phyloP scores from a whole-genome alignment of 768 basidiomycete genomes.

The Mycena floridula region DNA sequence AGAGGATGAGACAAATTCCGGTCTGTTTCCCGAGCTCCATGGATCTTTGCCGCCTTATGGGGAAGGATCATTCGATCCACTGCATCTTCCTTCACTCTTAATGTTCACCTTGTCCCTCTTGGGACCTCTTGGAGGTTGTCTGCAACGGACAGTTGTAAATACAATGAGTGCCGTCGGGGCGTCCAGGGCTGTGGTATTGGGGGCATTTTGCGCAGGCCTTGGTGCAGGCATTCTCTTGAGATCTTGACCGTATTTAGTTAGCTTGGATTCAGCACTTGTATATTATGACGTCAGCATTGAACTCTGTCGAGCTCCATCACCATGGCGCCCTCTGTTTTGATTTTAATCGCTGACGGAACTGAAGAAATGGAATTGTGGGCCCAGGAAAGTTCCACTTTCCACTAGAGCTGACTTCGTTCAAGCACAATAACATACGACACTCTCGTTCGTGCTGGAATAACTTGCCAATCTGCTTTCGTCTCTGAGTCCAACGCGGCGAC shows the following conservation, averaged over 20 bases:
- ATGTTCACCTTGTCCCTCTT: conserved; percentile 57
- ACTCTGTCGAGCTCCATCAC: background rate
- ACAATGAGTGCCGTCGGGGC: background rate
- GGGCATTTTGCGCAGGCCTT: conserved; percentile 34
- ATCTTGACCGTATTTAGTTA: background rate
- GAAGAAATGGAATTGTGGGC: conserved; percentile 88
- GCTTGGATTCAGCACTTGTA: background rate
- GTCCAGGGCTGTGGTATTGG: conserved; percentile 19
- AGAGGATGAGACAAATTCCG: conserved; percentile 23
- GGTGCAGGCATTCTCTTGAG: conserved; percentile 22
- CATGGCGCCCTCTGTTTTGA: conserved; percentile 50
- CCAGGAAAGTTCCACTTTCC: background rate
- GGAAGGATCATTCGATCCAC: conserved; percentile 46
- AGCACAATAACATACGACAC: conserved; percentile 82
- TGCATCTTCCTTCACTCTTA: conserved; percentile 61
- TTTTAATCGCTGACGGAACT: conserved; percentile 76
- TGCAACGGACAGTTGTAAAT: background rate
- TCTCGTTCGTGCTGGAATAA: conserved; percentile 69
- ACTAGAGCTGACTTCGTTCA: conserved; percentile 3
- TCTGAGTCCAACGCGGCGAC: conserved; percentile 25
- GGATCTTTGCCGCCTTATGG: conserved; percentile 13
- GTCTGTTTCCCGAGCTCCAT: conserved; percentile 11
- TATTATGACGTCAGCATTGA: background rate
- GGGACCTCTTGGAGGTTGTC: conserved; percentile 4
- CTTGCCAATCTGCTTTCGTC: conserved; percentile 60